Conservation (phyloP, 1,284 basidiomycete species). For the Tranzscheliella williamsii region DNA sequence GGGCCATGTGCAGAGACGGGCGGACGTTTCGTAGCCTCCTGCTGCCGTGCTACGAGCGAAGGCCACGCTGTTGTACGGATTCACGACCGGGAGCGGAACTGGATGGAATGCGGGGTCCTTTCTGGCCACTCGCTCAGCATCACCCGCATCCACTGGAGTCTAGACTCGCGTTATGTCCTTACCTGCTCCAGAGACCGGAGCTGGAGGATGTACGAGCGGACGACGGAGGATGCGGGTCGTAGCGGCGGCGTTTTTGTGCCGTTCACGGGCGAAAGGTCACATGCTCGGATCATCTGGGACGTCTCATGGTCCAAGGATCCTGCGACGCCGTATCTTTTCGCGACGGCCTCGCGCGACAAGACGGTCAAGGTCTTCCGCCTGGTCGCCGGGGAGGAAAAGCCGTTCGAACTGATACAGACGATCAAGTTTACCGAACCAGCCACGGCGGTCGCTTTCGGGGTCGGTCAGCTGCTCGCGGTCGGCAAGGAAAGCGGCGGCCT, state of each 20-base stretch:
- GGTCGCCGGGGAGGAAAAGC: slow-evolving; percentile 5
- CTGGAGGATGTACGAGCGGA: slow-evolving; percentile 78
- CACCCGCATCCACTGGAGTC: slow-evolving; percentile 84
- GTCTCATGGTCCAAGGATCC: slow-evolving; percentile 78
- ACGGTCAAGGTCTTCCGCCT: slow-evolving; percentile 67
- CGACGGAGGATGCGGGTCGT: background rate
- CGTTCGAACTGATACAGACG: slow-evolving; percentile 22
- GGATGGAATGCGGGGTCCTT: slow-evolving; percentile 70
- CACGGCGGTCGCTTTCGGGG: slow-evolving; percentile 37
- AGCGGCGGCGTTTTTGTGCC: slow-evolving; percentile 23
- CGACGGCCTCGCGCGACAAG: slow-evolving; percentile 92
- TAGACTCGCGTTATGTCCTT: slow-evolving; percentile 76
- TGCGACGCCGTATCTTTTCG: slow-evolving; percentile 69
- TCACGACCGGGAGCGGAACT: slow-evolving; percentile 72
- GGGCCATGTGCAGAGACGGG: slow-evolving; percentile 45
- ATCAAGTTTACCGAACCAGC: slow-evolving; percentile 32
- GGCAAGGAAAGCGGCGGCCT: slow-evolving; percentile 95
- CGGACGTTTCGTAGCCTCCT: slow-evolving; percentile 78
- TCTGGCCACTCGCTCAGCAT: slow-evolving; percentile 85
- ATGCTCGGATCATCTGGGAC: slow-evolving; percentile 94
- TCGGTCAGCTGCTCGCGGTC: slow-evolving; percentile 70
- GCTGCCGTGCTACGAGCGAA: slow-evolving; percentile 81
- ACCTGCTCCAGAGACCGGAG: slow-evolving; percentile 88
- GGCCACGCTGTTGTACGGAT: slow-evolving; percentile 89
- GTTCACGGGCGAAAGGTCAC: slow-evolving; percentile 70